Evolutionary conservation across 176 grass and related monocot species (phyloP), one percentile per base, ranked within the genome.

Genomic region (Zoysia pacifica): DNA sequence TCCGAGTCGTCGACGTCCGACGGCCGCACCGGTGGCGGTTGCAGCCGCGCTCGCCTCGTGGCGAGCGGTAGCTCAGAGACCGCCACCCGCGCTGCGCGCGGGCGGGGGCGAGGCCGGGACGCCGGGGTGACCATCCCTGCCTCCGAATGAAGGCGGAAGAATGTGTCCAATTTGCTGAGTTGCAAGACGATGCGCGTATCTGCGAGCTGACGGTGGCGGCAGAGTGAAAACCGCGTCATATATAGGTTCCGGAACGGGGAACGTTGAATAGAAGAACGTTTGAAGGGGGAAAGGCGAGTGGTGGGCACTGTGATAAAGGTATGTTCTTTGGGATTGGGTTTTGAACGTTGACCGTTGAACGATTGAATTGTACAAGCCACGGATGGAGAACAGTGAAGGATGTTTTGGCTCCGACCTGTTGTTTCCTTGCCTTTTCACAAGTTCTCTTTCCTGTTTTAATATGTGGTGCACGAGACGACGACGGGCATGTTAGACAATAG

Each of bases 291-390:
- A 1, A 2, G 0, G 20, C 16, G 8, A 45, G 42, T 62, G 66
- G 59, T 28, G 63, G 76, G 76, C 72, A 1, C 43, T 12, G 12
- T 28, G 28, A 28, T 28, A 28, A 66, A 9, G 37, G 45, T 69
- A 59, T 5, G 39, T 65, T 74, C 55, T 20, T 81, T 81, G 82
- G 81, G 86, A 76, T 78, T 68, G 81, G 81, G 46, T 67, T 81
- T 93, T 90, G 91, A 93, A 90, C 55, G 79, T 88, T 93, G 91
- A 93, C 91, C 91, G 82, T 93, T 90, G 85, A 93, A 90, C 5
- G 62, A 81, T 90, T 90, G 88, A 93, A 90, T 73, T 79, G 45
- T 70, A 56, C 18, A 70, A 64, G 67, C 5, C 62, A 48, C 72
- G 9, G 9, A 40, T 13, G 36, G 60, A 58, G 47, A 70, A 88